These are phyloP conservation scores for Agaricus subrufescens DNA, from an alignment of 768 basidiomycete species.

Conservation along the genomic window DNA sequence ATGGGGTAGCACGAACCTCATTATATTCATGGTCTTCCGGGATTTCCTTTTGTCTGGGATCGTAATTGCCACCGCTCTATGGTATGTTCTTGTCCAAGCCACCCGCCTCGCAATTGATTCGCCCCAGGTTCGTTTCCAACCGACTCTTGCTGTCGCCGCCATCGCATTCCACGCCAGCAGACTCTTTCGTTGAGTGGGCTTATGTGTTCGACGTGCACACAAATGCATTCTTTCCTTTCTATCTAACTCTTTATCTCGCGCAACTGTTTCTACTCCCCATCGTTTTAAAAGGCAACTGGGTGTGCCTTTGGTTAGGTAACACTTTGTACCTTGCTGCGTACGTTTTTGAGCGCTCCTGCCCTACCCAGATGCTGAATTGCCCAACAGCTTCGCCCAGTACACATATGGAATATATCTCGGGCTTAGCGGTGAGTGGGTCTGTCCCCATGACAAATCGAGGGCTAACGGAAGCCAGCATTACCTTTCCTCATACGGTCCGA, in stretches of 20 bases:
- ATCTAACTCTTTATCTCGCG: slow-evolving; percentile 83
- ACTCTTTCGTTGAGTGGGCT: slow-evolving; percentile 81
- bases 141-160: slow-evolving; percentile 65
- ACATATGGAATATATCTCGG: slow-evolving; percentile 89
- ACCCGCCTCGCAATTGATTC: slow-evolving; percentile 14
- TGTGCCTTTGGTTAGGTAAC: slow-evolving; percentile 92
- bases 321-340: slow-evolving; percentile 87
- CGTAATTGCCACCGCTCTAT: slow-evolving; percentile 70
- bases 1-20: slow-evolving; percentile 54
- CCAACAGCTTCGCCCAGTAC: slow-evolving; percentile 75
- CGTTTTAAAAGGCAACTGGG: slow-evolving; percentile 82
- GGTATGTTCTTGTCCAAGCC: slow-evolving; percentile 40
- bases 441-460: background rate
- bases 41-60: slow-evolving; percentile 83
- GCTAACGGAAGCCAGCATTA: slow-evolving; percentile 50
- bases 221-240: slow-evolving; percentile 94
- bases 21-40: slow-evolving; percentile 78
- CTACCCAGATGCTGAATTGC: slow-evolving; percentile 1
- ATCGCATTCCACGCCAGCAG: slow-evolving; percentile 65
- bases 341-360: slow-evolving; percentile 18
- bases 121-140: slow-evolving; percentile 64
- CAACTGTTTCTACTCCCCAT: slow-evolving; percentile 85
- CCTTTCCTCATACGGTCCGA: slow-evolving; percentile 92
- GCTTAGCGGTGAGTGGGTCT: slow-evolving; percentile 55
- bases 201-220: slow-evolving; percentile 97